These are phyloP conservation scores for Wickerhamomyces bovis DNA, from an alignment of 805 yeast species.

Conservation along the genomic window DNA sequence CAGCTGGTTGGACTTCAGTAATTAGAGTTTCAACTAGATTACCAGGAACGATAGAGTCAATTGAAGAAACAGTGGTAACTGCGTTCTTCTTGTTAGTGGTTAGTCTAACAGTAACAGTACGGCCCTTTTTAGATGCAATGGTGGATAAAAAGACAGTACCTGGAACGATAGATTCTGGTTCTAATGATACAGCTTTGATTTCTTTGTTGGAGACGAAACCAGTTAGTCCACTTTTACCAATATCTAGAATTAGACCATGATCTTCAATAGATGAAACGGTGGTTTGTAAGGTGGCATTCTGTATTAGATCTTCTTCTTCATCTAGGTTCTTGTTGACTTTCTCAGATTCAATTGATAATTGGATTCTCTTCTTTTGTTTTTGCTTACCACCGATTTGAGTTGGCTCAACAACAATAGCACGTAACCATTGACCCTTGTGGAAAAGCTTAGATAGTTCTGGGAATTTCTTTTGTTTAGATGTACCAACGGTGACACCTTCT, in stretches of 20 bases:
- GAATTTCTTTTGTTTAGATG: constrained; percentile 33
- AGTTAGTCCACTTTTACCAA: constrained; percentile 51
- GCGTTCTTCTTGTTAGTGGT: constrained; percentile 43
- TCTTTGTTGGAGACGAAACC: constrained; percentile 80
- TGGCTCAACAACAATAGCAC: constrained; percentile 67
- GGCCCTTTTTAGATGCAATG: constrained; percentile 44
- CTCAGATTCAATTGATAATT: constrained; percentile 68
- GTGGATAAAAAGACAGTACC: constrained; percentile 72
- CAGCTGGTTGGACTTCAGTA: constrained; percentile 50
- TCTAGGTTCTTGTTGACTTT: constrained; percentile 54
- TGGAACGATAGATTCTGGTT: constrained; percentile 31
- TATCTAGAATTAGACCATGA: constrained; percentile 76
- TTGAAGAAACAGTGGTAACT: constrained; percentile 53
- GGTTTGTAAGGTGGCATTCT: constrained; percentile 67
- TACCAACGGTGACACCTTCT: constrained; percentile 26
- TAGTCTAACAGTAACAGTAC: constrained; percentile 52
- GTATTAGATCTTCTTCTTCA: constrained; percentile 53
- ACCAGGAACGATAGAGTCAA: constrained; percentile 86
- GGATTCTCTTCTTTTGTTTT: constrained; percentile 52
- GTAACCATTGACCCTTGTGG: constrained; percentile 75
- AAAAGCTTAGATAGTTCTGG: constrained; percentile 56
- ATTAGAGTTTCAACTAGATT: constrained; percentile 68
- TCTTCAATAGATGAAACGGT: constrained; percentile 80
- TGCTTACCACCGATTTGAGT: constrained; percentile 33
- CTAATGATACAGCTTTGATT: constrained; percentile 34